phyloP scores from a whole-genome alignment of 441 rosid genomes.

The Dalechampia spathulata region DNA sequence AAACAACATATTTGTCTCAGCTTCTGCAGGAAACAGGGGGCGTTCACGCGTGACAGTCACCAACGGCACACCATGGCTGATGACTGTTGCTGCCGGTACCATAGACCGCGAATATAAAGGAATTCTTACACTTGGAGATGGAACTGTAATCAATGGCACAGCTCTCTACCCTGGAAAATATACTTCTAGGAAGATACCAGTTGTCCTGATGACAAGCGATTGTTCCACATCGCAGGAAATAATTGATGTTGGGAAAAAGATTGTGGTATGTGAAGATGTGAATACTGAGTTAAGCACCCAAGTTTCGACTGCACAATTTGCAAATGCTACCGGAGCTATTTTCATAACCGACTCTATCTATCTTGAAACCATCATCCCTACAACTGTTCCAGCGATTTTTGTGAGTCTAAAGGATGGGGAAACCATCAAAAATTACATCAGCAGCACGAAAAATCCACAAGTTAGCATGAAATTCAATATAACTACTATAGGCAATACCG shows the following conservation, averaged over 20 bases:
- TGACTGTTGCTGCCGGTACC: slow-evolving; percentile 26
- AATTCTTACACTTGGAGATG: slow-evolving; percentile 31
- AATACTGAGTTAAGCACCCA: neutral
- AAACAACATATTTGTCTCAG: slow-evolving; percentile 14
- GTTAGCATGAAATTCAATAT: no score
- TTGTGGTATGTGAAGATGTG: slow-evolving; percentile 20
- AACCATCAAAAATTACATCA: no score
- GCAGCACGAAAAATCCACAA: no score
- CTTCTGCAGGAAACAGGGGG: slow-evolving; percentile 26
- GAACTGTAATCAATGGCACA: neutral
- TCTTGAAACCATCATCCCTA: slow-evolving; percentile 1
- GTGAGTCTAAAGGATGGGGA: no score
- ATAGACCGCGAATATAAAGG: no score
- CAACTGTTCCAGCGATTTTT: slow-evolving; percentile 24
- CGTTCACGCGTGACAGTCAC: slow-evolving; percentile 6
- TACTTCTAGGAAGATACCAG: slow-evolving; percentile 2
- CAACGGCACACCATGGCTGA: slow-evolving; percentile 31
- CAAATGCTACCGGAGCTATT: slow-evolving; percentile 21
- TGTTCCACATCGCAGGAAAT: slow-evolving; percentile 13
- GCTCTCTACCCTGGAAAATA: slow-evolving; percentile 5
- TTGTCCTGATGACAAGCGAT: slow-evolving; percentile 11
- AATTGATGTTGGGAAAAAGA: slow-evolving; percentile 2
- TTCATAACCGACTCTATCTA: slow-evolving; percentile 17
- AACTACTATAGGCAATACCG: no score
- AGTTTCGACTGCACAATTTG: neutral